Percentiles rank a stretch among this genome's conserved stretches.
Evolutionary conservation across 2,329 filamentous ascomycete species (phyloP).

Genomic region (Clarireedia paspali): DNA sequence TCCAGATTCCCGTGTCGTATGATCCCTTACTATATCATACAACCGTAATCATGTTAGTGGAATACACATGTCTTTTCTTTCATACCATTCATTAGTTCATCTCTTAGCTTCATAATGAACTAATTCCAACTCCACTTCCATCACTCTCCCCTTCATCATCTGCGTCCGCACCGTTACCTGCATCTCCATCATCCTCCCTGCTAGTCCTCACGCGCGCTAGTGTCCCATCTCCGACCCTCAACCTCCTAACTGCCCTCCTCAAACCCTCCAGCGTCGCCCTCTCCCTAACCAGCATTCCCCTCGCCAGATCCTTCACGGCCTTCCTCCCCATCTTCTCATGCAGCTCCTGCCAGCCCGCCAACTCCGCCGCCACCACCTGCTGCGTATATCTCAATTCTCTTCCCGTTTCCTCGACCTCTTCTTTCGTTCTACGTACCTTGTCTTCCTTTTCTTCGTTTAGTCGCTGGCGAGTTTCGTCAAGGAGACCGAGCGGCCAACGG

Average conservation of each 20-base stretch:
- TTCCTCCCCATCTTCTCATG: constrained; percentile 69
- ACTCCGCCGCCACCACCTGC: constrained; percentile 81
- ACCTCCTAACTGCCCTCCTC: constrained; percentile 61
- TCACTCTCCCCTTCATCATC: neutral
- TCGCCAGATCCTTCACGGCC: constrained; percentile 69
- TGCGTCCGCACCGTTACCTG: neutral
- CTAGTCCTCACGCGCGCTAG: neutral
- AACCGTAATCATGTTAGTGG: no score
- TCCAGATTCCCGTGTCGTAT: no score
- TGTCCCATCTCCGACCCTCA: constrained; percentile 8
- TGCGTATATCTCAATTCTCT: constrained; percentile 86
- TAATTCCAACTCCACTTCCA: neutral
- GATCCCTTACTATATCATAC: neutral
- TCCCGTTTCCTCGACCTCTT: constrained; percentile 66
- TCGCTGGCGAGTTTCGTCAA: constrained; percentile 81
- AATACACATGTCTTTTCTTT: no score
- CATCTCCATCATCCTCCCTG: neutral
- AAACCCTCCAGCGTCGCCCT: constrained; percentile 72
- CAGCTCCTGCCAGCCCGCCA: constrained; percentile 91
- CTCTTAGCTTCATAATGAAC: neutral
- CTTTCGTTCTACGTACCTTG: constrained; percentile 61
- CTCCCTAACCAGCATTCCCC: constrained; percentile 73
- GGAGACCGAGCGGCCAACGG: constrained; percentile 70
- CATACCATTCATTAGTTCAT: neutral
- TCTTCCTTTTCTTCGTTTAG: constrained; percentile 79